Conservation (phyloP, 352 stramenopile species). For the Globisporangium middletonii region DNA sequence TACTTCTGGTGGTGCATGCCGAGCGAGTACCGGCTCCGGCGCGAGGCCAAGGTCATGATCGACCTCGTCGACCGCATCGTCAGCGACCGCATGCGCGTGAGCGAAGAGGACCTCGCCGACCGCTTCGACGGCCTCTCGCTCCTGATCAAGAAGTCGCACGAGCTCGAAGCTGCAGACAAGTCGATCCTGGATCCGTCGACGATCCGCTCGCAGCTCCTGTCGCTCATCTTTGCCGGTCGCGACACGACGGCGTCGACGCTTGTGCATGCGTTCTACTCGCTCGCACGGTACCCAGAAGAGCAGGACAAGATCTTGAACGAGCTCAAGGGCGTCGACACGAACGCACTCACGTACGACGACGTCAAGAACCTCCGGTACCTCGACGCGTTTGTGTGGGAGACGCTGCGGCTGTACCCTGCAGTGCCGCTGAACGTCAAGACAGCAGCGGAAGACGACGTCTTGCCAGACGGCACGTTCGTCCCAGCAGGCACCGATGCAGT, state of each 20-base stretch:
- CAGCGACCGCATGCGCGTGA: constrained; percentile 25
- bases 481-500: constrained; percentile 52
- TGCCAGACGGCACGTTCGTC: constrained; percentile 39
- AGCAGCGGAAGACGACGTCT: neutral
- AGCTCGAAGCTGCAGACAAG: constrained; percentile 13
- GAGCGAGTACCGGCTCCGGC: constrained; percentile 36
- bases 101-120: constrained; percentile 18
- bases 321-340: constrained; percentile 12
- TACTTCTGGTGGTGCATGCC: constrained; percentile 49
- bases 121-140: constrained; percentile 40
- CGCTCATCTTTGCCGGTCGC: neutral
- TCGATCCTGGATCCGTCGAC: neutral
- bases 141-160: constrained; percentile 43
- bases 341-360: constrained; percentile 36
- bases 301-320: constrained; percentile 49
- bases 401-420: constrained; percentile 26
- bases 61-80: constrained; percentile 41
- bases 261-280: constrained; percentile 40
- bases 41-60: constrained; percentile 17
- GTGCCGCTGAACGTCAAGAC: neutral
- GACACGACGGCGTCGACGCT: constrained; percentile 1
- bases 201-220: neutral
- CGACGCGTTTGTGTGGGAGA: constrained; percentile 66
- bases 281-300: constrained; percentile 45
- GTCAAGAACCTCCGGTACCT: constrained; percentile 60